Base-by-base conservation (phyloP, 768 basidiomycete species). In the Tulasnella sp. region DNA sequence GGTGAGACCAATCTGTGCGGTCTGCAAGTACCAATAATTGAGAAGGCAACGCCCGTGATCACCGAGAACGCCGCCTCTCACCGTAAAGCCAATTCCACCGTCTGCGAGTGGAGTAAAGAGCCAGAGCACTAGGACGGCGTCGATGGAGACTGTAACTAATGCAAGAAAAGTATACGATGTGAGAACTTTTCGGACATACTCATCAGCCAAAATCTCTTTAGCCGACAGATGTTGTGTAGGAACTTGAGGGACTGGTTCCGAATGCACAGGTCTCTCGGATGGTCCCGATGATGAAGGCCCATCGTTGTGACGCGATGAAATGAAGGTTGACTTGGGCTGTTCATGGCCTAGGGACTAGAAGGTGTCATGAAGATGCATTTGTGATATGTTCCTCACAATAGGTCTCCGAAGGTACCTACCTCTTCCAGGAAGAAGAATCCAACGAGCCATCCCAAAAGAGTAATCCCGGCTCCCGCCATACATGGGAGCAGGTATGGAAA, bases 51-150 rank as follows among this genome's bases (percentile, higher is more conserved):
- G 1, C 12, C 25, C 48, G n/a, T 10, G 8, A 2, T 22, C 19
- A 29, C 3, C 12, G 34, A 35, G 34, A 35, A 35, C 34, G 12
- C 12, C 12, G 34, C 6, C 1, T 16, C 55, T 40, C 20, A 58
- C 57, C 27, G 29, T 52, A 20, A 58, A 48, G 8, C 57, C 54
- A 31, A 58, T 27, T 8, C 57, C 57, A 12, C 57, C 54, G 28
- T 51, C 37, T 3, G 34, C 37, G 20, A 58, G 15, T 24, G 48
- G 42, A 35, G 45, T 51, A 16, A 46, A 58, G 37, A 58, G 57
- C 57, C 54, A 58, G 24, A 58, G 44, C 7, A 48, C 49, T 32
- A 55, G 53, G 16, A 56, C 43, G 20, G 41, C 39, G 19, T 58
- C 55, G 20, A 56, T 37, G 7, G 56, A 55, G 4, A 40, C 32